Base-by-base conservation (phyloP, 2,329 filamentous ascomycete genomes). In the Leptodontidium sp. region DNA sequence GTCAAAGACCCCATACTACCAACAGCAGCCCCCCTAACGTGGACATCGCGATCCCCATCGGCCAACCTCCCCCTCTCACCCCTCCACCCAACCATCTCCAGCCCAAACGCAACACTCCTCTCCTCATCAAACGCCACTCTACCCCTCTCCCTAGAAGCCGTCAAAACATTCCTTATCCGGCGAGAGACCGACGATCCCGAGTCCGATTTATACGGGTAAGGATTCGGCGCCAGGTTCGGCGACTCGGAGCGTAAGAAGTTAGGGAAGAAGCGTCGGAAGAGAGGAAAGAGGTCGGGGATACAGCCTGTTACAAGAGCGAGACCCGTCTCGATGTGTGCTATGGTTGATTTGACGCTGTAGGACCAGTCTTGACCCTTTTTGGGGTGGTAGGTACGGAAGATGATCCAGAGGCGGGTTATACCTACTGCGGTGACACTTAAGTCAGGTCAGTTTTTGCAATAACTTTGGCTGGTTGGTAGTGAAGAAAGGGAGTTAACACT, bases 311-410 rank as follows among this genome's bases (percentile, higher is more conserved):
- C 66, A 3, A 73, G 61, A 2, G 70, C 73, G 14, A 75, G 62
- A 9, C 66, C 72, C 5, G 68, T 70, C 47, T 75, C 70, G 11
- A 72, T 68, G 21, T 70, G 66, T 6, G 72, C 73, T 49, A 75
- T 68, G 2, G 73, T 74, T 49, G 68, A 72, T 4, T 66, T 65
- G 35, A 73, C 59, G 52, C 70, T 69, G n/a, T 70, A 70, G 29
- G 38, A 62, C 9, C 50, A 43, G 47, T 74, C 73, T 12, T 40
- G 26, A 12, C 68, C 21, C 15, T 61, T 53, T 5, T 32, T 26
- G 3, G 68, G 55, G 35, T 68, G 61, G 47, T 73, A 72, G 6
- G 45, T 35, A 40, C 59, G 64, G 47, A 63, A 66, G 43, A 61
- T 57, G 26, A 70, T 45, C 15, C 67, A 49, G 63, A 74, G 68